Percentiles rank a stretch among this genome's conserved stretches.
Conservation (phyloP, 139 green algal species). For the Trebouxia sp. region DNA sequence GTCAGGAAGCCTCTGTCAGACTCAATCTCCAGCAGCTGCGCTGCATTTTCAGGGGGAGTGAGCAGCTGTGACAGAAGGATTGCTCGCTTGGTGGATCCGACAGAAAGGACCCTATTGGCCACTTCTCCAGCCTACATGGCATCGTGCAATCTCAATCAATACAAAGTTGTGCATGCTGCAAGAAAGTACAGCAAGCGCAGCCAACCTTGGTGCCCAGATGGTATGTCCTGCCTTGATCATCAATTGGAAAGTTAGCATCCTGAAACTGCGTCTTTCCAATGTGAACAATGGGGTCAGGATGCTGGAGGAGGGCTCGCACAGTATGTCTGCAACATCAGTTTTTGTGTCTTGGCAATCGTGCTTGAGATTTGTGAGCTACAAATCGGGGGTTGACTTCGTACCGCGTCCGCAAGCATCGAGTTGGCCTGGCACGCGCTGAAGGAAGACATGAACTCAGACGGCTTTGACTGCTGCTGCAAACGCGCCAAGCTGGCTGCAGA, state of each 20-base stretch:
- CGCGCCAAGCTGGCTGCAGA: too few relatives aligned
- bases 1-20: slow-evolving; percentile 76
- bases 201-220: slow-evolving; percentile 67
- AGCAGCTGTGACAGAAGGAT: slow-evolving; percentile 62
- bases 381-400: too few relatives aligned
- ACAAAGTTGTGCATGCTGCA: too few relatives aligned
- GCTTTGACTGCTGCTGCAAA: too few relatives aligned
- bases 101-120: slow-evolving; percentile 70
- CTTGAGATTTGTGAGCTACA: too few relatives aligned
- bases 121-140: slow-evolving; percentile 58
- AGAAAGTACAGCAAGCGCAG: not conserved
- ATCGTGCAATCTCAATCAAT: too few relatives aligned
- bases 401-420: too few relatives aligned
- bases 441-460: too few relatives aligned
- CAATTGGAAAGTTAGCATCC: slow-evolving; percentile 77
- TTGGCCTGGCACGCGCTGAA: too few relatives aligned
- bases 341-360: too few relatives aligned
- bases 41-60: slow-evolving; percentile 40
- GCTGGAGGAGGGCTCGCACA: too few relatives aligned
- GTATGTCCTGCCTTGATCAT: slow-evolving; percentile 69
- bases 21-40: slow-evolving; percentile 50
- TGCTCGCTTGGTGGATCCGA: slow-evolving; percentile 64
- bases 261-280: slow-evolving; percentile 31
- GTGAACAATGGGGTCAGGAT: slow-evolving; percentile 13
- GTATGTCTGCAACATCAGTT: too few relatives aligned